Percentiles rank a stretch among this genome's conserved stretches.
Evolutionary conservation across 2,329 filamentous ascomycete genomes (phyloP).

Genomic region (Coleophoma crateriformis): DNA sequence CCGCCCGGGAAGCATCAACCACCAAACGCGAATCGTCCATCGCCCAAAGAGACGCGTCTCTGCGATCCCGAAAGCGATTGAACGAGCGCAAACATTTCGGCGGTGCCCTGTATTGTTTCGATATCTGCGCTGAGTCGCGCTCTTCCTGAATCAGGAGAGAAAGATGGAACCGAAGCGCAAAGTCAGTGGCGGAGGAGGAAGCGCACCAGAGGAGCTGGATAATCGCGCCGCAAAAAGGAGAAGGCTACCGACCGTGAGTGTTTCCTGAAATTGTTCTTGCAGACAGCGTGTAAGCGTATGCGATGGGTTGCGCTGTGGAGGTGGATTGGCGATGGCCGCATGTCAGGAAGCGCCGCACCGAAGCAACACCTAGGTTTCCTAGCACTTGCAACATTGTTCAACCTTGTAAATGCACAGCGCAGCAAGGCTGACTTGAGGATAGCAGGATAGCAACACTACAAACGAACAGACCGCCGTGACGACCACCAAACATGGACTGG

Average conservation of each 20-base stretch:
- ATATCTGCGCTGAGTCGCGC: conserved; percentile 1
- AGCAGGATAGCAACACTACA: conserved; percentile 17
- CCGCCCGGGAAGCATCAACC: neutral
- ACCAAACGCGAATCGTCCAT: neutral
- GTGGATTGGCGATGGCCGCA: conserved; percentile 16
- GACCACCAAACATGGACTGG: conserved; percentile 65
- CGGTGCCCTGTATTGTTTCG: neutral
- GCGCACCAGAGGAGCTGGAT: conserved; percentile 41
- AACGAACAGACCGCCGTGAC: conserved; percentile 56
- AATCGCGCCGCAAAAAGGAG: conserved; percentile 51
- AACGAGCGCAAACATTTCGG: conserved; percentile 1
- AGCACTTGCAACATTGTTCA: conserved; percentile 6
- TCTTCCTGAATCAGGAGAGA: neutral
- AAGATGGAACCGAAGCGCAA: conserved; percentile 47
- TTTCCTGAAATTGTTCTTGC: conserved; percentile 4
- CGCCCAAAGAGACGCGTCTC: neutral
- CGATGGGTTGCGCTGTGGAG: conserved; percentile 8
- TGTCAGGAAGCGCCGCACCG: conserved; percentile 12
- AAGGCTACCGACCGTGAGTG: conserved; percentile 49
- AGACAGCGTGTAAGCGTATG: conserved; percentile 4
- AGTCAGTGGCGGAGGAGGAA: conserved; percentile 31
- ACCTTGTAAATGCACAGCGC: conserved; percentile 11
- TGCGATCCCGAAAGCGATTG: neutral
- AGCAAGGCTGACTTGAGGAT: conserved; percentile 23
- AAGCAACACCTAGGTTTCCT: conserved; percentile 8